Conservation (phyloP, 2,329 filamentous ascomycete genomes). For the Xylaria polymorpha region DNA sequence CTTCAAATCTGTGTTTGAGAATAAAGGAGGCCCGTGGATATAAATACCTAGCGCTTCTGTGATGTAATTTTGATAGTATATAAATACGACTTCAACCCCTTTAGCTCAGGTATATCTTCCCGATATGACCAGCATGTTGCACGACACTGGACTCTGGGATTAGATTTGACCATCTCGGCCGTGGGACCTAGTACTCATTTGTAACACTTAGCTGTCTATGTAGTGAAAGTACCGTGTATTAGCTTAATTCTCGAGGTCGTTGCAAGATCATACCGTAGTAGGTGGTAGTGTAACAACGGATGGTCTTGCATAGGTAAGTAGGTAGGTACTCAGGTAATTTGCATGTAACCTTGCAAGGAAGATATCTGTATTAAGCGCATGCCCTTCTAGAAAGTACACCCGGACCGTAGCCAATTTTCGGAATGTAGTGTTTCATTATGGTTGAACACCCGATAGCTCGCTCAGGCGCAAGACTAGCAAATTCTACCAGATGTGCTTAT, state of each 20-base stretch:
- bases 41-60: conserved; percentile 3
- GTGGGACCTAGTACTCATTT: not conserved
- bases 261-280: not conserved
- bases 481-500: not conserved
- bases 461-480: not conserved
- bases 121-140: not conserved
- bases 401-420: not conserved
- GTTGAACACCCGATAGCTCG: not conserved
- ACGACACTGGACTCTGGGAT: not conserved
- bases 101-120: not conserved
- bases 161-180: too few relatives aligned
- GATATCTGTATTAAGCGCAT: not conserved
- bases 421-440: not conserved
- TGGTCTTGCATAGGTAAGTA: not conserved
- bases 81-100: not conserved
- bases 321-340: too few relatives aligned
- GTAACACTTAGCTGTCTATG: not conserved
- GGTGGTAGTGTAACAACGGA: too few relatives aligned
- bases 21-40: not conserved
- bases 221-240: not conserved
- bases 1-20: not conserved
- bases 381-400: not conserved
- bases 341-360: not conserved
- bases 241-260: not conserved
- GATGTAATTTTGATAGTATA: not conserved